phyloP scores from a whole-genome alignment of 2,329 filamentous ascomycete genomes.

The Drechmeria coniospora region DNA sequence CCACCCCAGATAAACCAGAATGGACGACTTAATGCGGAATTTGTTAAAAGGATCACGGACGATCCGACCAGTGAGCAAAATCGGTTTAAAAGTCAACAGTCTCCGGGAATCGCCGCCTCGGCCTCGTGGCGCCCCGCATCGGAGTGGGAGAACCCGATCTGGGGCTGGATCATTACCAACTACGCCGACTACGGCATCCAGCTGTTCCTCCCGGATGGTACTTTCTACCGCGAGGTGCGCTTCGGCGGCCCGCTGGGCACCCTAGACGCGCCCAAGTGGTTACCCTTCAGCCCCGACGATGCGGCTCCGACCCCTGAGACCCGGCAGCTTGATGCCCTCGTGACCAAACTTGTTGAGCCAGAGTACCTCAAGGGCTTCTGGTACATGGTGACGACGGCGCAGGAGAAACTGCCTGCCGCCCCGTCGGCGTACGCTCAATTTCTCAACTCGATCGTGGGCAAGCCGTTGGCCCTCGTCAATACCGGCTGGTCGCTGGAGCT shows the following conservation, averaged over 20 bases:
- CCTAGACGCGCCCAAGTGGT: conserved; percentile 13
- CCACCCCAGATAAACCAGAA: conserved; percentile 24
- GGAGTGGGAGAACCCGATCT: conserved; percentile 25
- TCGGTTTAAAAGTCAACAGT: too few species aligned
- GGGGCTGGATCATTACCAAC: conserved; percentile 26
- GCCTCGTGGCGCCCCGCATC: conserved; percentile 5
- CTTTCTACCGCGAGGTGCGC: conserved; percentile 25
- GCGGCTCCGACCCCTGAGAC: conserved; percentile 2
- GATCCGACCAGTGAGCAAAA: too few species aligned
- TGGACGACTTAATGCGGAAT: conserved; percentile 19
- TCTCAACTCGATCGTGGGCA: conserved; percentile 20
- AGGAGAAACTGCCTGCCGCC: conserved; percentile 10
- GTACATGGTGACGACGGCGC: conserved; percentile 18
- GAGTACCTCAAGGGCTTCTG: conserved; percentile 17
- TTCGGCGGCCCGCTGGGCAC: conserved; percentile 15
- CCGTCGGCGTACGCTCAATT: conserved; percentile 21
- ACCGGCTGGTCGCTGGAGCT: conserved; percentile 24
- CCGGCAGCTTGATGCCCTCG: conserved; percentile 15
- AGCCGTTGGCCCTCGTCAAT: conserved; percentile 25
- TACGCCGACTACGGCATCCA: conserved; percentile 24
- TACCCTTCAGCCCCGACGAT: conserved; percentile 15
- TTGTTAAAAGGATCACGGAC: conserved; percentile 9
- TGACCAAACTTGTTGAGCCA: conserved; percentile 8
- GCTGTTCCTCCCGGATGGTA: conserved; percentile 23
- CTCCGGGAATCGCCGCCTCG: not conserved